A percentile compares a stretch with the other conserved stretches of the same genome.
Evolutionary conservation across 805 yeast genomes (phyloP).

Genomic region (Suhomyces sp.): DNA sequence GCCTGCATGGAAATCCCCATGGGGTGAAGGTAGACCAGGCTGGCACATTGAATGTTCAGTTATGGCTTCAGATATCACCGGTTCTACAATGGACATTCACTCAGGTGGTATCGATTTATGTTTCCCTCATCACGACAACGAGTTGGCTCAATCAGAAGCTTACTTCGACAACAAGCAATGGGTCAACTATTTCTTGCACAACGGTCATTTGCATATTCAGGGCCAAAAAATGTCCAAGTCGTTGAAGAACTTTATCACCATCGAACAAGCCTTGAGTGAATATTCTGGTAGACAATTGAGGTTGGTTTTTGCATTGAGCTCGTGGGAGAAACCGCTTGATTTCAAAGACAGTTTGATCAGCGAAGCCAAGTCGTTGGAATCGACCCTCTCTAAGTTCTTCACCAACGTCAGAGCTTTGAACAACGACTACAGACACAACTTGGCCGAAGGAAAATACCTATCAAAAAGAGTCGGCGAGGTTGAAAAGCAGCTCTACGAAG

Average conservation of each 20-base stretch:
- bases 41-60: conserved; percentile 99
- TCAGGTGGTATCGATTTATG: conserved; percentile 97
- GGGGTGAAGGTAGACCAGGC: conserved; percentile 98
- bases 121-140: conserved; percentile 98
- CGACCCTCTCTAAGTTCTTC: conserved; percentile 77
- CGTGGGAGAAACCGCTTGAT: conserved; percentile 91
- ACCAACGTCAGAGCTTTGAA: conserved; percentile 80
- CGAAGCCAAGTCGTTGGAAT: conserved; percentile 77
- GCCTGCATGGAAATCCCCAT: conserved; percentile 91
- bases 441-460: conserved; percentile 46
- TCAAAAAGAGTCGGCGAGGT: conserved; percentile 56
- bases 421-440: conserved; percentile 55
- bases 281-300: conserved; percentile 82
- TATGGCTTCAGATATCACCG: conserved; percentile 91
- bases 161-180: conserved; percentile 86
- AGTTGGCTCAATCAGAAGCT: conserved; percentile 95
- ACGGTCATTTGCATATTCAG: conserved; percentile 96
- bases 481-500: conserved; percentile 56
- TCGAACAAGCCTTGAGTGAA: conserved; percentile 76
- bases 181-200: conserved; percentile 95
- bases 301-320: conserved; percentile 83
- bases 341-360: conserved; percentile 77
- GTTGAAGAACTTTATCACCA: conserved; percentile 90
- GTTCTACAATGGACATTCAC: conserved; percentile 85
- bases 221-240: conserved; percentile 98